These are phyloP conservation scores for Kodamaea sp. DNA, from an alignment of 1,139 yeast species.

Conservation along the genomic window DNA sequence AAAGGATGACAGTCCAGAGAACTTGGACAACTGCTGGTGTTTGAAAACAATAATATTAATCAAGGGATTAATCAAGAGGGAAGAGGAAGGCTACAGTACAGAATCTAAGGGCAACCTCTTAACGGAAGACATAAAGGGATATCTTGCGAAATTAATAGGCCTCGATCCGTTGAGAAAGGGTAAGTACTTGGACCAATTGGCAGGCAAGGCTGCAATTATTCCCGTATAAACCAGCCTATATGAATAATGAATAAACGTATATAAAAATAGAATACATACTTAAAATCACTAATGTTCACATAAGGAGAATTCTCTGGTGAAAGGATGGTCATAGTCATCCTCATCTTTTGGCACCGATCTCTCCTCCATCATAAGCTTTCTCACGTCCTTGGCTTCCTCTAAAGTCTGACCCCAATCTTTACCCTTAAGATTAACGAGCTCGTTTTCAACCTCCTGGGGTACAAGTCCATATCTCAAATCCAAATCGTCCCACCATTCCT, in stretches of 20 bases:
- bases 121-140: conserved; percentile 29
- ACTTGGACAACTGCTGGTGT: conserved; percentile 68
- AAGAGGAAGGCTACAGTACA: conserved; percentile 5
- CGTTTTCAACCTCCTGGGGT: not conserved
- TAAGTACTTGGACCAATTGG: conserved; percentile 52
- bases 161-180: conserved; percentile 73
- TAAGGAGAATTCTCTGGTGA: conserved; percentile 23
- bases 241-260: no score
- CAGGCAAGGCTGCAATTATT: conserved; percentile 11
- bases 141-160: conserved; percentile 44
- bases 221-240: not conserved
- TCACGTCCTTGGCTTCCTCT: conserved; percentile 26
- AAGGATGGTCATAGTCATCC: conserved; percentile 12
- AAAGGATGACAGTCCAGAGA: conserved; percentile 52
- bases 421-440: conserved; percentile 9
- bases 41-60: conserved; percentile 54
- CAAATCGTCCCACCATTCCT: conserved; percentile 35
- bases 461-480: conserved; percentile 1
- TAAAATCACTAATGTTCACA: conserved; percentile 41
- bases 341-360: conserved; percentile 17
- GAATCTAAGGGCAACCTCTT: conserved; percentile 9
- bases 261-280: no score
- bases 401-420: conserved; percentile 13
- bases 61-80: conserved; percentile 31
- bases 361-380: conserved; percentile 36